Conservation (phyloP, 257 asterid genomes). For the Coffea canephora region DNA sequence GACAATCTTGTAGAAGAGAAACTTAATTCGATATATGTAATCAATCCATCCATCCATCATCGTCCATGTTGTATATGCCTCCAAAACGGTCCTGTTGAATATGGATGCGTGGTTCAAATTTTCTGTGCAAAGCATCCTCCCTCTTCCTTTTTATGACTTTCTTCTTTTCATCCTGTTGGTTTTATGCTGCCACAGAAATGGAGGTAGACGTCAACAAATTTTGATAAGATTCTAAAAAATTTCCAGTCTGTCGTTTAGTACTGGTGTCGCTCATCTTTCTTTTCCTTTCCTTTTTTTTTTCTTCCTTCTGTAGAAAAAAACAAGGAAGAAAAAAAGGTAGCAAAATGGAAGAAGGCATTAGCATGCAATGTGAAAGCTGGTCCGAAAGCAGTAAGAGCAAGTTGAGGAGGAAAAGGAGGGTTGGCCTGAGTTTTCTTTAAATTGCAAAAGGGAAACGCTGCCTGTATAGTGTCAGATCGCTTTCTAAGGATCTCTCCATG, state of each 20-base stretch:
- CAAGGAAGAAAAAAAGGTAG: no score
- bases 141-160: not conserved
- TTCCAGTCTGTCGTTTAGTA: not conserved
- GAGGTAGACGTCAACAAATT: not conserved
- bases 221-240: no score
- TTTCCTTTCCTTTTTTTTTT: no score
- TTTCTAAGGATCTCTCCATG: slow-evolving; percentile 62
- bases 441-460: slow-evolving; percentile 11
- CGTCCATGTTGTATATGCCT: not conserved
- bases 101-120: not conserved
- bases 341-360: not conserved
- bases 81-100: not conserved
- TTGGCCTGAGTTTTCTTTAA: not conserved
- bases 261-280: no score
- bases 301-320: no score
- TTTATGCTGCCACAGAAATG: not conserved
- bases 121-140: not conserved
- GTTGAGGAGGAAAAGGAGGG: not conserved
- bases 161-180: not conserved
- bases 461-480: slow-evolving; percentile 52
- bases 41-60: slow-evolving; percentile 4
- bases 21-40: not conserved
- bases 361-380: no score
- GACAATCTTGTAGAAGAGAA: not conserved
- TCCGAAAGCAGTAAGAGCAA: no score